phyloP scores from a whole-genome alignment of 2,329 filamentous ascomycete genomes.

The Neofusicoccum sp. region DNA sequence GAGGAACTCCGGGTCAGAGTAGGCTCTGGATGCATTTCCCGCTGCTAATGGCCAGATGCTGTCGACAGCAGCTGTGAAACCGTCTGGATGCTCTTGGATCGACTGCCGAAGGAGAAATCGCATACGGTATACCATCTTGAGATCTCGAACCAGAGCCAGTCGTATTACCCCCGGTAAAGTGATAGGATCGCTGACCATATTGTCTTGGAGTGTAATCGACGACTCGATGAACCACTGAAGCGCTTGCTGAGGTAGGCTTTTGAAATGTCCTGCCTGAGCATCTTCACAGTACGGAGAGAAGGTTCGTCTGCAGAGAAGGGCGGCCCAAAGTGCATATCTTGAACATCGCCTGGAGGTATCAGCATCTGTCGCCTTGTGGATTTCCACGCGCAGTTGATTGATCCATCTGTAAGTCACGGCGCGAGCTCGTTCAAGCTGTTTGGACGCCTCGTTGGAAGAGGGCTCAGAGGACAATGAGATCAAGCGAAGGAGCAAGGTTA shows the following conservation, averaged over 20 bases:
- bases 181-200: constrained; percentile 41
- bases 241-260: constrained; percentile 4
- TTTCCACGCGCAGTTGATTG: constrained; percentile 48
- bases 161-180: constrained; percentile 38
- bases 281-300: constrained; percentile 35
- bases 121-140: constrained; percentile 47
- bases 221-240: constrained; percentile 40
- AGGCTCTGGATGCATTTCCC: constrained; percentile 20
- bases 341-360: constrained; percentile 44
- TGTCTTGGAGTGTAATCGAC: constrained; percentile 53
- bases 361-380: constrained; percentile 42
- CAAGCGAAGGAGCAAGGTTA: constrained; percentile 54
- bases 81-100: constrained; percentile 33
- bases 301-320: constrained; percentile 59
- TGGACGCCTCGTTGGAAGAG: constrained; percentile 19
- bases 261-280: neutral
- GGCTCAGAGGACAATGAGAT: constrained; percentile 32
- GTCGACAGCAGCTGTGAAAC: constrained; percentile 42
- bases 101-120: constrained; percentile 38
- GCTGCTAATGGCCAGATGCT: constrained; percentile 47
- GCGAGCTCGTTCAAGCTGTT: constrained; percentile 48
- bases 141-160: constrained; percentile 51
- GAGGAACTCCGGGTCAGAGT: constrained; percentile 30
- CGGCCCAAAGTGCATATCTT: constrained; percentile 56
- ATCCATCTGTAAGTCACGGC: constrained; percentile 56